Base-by-base conservation (phyloP, 805 yeast genomes). In the Metschnikowia similis region DNA sequence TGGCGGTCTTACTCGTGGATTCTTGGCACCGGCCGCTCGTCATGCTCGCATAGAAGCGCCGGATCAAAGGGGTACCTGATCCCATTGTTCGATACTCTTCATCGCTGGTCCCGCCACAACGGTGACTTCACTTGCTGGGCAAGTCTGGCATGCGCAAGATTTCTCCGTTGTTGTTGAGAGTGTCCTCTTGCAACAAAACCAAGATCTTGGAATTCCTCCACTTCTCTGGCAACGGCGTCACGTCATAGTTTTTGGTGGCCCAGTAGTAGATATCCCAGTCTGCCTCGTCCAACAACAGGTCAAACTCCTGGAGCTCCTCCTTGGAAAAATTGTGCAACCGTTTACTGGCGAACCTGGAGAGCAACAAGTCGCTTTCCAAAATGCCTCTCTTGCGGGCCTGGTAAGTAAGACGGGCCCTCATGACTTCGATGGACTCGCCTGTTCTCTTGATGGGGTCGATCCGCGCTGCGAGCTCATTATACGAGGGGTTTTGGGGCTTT, bases 241-340 rank as follows among this genome's bases (percentile, higher is more conserved):
- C 82, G 34, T 81, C 83, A 60, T 71, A 87, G 66, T 91, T 89
- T 56, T 80, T 81, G 2, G 97, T 89, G 27, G 96, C 96, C 99
- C 99, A 92, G 72, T 94, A 94, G 68, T 89, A 94, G 53, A 94
- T 91, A 67, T 94, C 99, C 99, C 99, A 94, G 68, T 94, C 99
- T n/a, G 92, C 81, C 68, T 92, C 96, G 66, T 94, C 96, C 63
- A 94, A 76, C 50, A 94, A 69, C 50, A 76, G 65, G 63, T 92
- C 97, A 66, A 89, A 94, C 66, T 94, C 98, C 42, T 82, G 85
- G 48, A 94, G 72, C 68, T 89, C 86, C 48, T 76, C 84, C 52
- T 71, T 67, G 10, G 77, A 73, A 74, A 94, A 78, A 0, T 64
- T 62, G 35, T 76, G 67, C 55, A 94, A 72, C 62, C 87, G 80